Percentiles rank a stretch among this genome's conserved stretches.
phyloP scores from a whole-genome alignment of 768 basidiomycete genomes.

The Russula sp. region DNA sequence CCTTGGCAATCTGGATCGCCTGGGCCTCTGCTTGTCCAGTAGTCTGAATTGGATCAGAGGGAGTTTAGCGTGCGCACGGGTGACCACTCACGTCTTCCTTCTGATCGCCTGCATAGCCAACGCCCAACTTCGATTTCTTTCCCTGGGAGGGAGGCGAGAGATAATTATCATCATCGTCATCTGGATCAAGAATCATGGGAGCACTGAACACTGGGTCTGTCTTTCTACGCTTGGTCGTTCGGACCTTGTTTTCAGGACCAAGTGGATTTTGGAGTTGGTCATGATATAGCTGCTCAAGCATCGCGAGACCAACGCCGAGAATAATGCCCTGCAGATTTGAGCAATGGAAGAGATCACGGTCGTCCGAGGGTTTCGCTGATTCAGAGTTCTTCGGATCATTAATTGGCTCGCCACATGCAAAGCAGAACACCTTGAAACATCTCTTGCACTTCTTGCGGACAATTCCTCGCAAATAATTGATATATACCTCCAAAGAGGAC shows the following conservation, averaged over 20 bases:
- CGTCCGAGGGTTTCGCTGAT: conserved; percentile 31
- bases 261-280: conserved; percentile 40
- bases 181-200: conserved; percentile 31
- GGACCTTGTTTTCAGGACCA: conserved; percentile 21
- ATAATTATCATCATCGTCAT: conserved; percentile 49
- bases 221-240: conserved; percentile 34
- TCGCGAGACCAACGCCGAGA: conserved; percentile 82
- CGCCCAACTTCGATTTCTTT: conserved; percentile 71
- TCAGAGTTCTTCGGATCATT: conserved; percentile 23
- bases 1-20: conserved; percentile 63
- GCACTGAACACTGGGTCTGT: conserved; percentile 31
- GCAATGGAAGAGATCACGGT: conserved; percentile 77
- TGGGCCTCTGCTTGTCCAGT: conserved; percentile 76
- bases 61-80: not conserved
- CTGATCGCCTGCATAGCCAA: conserved; percentile 78
- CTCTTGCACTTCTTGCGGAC: conserved; percentile 50
- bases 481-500: conserved; percentile 68
- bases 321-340: conserved; percentile 84
- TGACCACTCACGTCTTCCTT: conserved; percentile 70
- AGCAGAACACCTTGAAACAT: conserved; percentile 32
- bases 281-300: conserved; percentile 69
- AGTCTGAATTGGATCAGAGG: conserved; percentile 37
- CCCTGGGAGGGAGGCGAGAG: conserved; percentile 37
- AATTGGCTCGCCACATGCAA: conserved; percentile 43
- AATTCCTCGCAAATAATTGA: conserved; percentile 49